Conservation (phyloP, 208 protist species). For the Entamoeba moshkovskii region DNA sequence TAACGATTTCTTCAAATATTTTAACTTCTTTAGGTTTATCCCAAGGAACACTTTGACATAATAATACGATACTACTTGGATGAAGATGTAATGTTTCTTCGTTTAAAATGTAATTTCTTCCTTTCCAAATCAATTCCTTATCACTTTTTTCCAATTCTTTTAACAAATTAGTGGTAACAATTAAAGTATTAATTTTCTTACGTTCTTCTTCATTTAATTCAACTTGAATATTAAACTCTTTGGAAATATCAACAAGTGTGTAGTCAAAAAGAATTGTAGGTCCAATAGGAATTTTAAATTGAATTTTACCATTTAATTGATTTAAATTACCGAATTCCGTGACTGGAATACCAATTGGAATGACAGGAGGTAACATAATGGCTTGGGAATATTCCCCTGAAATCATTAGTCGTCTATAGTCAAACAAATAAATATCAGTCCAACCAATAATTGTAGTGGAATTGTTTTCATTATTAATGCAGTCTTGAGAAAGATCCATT, state of each 20-base stretch:
- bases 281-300: background rate
- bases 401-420: background rate
- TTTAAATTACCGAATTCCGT: background rate
- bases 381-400: background rate
- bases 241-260: background rate
- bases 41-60: background rate
- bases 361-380: background rate
- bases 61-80: background rate
- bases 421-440: background rate
- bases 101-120: background rate
- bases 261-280: background rate
- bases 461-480: background rate
- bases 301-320: background rate
- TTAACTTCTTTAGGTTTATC: background rate
- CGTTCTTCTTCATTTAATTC: background rate
- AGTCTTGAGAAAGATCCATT: background rate
- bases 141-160: background rate
- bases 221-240: background rate
- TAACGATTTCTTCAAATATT: background rate
- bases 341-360: background rate
- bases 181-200: background rate
- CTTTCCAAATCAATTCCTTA: background rate
- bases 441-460: background rate
- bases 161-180: background rate
- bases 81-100: background rate